phyloP scores from a whole-genome alignment of 1,284 basidiomycete species.

The Cryptococcus amylolentus region DNA sequence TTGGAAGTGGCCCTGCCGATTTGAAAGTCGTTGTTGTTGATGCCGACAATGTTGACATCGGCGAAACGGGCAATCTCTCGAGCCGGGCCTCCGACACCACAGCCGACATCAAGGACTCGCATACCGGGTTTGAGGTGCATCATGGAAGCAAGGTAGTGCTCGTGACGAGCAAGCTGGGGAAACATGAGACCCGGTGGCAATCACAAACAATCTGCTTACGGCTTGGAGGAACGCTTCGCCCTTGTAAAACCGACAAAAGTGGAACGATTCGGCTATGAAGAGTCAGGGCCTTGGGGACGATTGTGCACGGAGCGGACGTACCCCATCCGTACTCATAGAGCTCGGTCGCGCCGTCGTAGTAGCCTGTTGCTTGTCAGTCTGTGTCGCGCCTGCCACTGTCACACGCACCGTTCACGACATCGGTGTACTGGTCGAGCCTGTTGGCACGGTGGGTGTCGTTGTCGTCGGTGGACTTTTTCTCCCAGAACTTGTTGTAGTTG shows the following conservation, averaged over 20 bases:
- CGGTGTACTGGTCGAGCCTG: conserved; percentile 79
- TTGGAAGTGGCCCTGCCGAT: conserved; percentile 79
- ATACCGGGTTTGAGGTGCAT: conserved; percentile 81
- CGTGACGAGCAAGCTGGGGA: conserved; percentile 78
- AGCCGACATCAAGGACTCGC: conserved; percentile 96
- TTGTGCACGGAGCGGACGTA: conserved; percentile 1
- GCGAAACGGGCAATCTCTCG: conserved; percentile 91
- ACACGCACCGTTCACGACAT: conserved; percentile 82
- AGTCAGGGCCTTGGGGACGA: conserved; percentile 1
- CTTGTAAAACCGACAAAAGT: conserved; percentile 97
- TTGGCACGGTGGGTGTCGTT: conserved; percentile 64
- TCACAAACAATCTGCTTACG: conserved; percentile 33
- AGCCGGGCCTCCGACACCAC: conserved; percentile 95
- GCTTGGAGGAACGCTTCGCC: conserved; percentile 81
- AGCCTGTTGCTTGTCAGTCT: conserved; percentile 56
- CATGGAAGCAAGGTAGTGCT: conserved; percentile 91
- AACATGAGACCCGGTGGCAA: not conserved
- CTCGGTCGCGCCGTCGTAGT: conserved; percentile 95
- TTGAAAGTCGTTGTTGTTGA: conserved; percentile 99
- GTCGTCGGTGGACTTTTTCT: conserved; percentile 77
- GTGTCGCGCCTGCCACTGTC: not conserved
- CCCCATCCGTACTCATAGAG: conserved; percentile 86
- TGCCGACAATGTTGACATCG: conserved; percentile 77
- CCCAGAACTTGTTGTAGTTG: conserved; percentile 93
- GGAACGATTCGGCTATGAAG: conserved; percentile 70